phyloP scores from a whole-genome alignment of 306 rosid genomes.

The Lathyrus tuberosus region DNA sequence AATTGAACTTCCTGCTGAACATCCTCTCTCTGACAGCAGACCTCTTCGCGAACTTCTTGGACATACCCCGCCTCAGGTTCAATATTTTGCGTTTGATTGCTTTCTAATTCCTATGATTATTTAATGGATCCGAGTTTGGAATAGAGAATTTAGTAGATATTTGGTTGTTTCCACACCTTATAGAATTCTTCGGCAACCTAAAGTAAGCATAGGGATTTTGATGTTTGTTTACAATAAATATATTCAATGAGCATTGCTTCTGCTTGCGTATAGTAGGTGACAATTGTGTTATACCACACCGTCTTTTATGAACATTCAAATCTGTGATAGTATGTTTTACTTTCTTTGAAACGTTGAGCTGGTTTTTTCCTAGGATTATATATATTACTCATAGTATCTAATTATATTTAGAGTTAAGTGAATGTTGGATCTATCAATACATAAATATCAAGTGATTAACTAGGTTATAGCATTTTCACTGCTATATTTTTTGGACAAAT shows the following conservation, averaged over 20 bases:
- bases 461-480: constrained; percentile 11
- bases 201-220: constrained; percentile 11
- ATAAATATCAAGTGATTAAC: constrained; percentile 15
- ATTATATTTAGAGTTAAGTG: constrained; percentile 23
- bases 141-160: constrained; percentile 6
- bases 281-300: constrained; percentile 1
- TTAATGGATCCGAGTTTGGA: constrained; percentile 27
- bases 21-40: constrained; percentile 95
- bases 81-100: constrained; percentile 30
- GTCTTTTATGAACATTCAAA: constrained; percentile 11
- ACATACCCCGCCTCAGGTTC: constrained; percentile 96
- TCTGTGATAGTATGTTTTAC: constrained; percentile 1
- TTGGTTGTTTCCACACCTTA: constrained; percentile 15
- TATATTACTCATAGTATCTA: constrained; percentile 13
- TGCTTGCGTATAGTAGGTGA: constrained; percentile 6
- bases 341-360: constrained; percentile 25
- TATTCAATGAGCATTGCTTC: constrained; percentile 8
- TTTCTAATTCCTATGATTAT: constrained; percentile 25
- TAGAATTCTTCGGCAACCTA: constrained; percentile 24
- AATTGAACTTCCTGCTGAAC: constrained; percentile 95
- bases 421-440: constrained; percentile 21
- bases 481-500: background rate
- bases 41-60: constrained; percentile 98
- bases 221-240: constrained; percentile 30
- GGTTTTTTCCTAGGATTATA: constrained; percentile 19